Base-by-base conservation (phyloP, 2,329 filamentous ascomycete species). In the Mollisiaceae sp. region DNA sequence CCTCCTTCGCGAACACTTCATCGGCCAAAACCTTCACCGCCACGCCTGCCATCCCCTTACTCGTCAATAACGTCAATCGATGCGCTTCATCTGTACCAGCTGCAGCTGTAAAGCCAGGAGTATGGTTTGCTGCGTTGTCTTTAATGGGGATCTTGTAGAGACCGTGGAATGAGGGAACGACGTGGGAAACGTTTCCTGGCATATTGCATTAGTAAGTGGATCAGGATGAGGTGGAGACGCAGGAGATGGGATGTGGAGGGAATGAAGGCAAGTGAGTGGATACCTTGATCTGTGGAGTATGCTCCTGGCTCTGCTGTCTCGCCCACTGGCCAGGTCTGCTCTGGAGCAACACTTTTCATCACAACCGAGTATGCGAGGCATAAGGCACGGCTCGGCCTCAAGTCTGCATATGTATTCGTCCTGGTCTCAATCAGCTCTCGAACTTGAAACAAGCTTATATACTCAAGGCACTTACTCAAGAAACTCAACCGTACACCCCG, bases 281-380 rank as follows among this genome's bases (percentile, higher is more conserved):
- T 72, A 76, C 78, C 78, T 43, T 69, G 69, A 50, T 73, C 71
- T 8, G 71, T 72, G 4, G 70, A 72, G 14, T 66, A 68, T 2
- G 65, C 50, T 20, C 63, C 60, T 35, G 65, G 61, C 11, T 67
- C 65, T 24, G 59, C 61, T 32, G 63, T 64, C 22, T 65, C 64
- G 15, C 63, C 60, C 14, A 20, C 62, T n/a, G 12, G 54, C 63
- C n/a, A 71, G 22, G 15, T 63, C 18, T 2, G 8, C 15, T 64
- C 62, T 14, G 62, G 62, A 45, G 57, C 43, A n/a, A 64, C 47
- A 4, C 22, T 36, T 15, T 60, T 60, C 71, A 72, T 72, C 12
- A 64, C 63, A 14, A 65, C 65, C 11, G 67, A 65, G 36, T 69
- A 72, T 22, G 64, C 65, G 8, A 65, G 36, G 32, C 70, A 71